phyloP scores from a whole-genome alignment of 192 early-diverging fungal species.

The Kickxella alabastrina region DNA sequence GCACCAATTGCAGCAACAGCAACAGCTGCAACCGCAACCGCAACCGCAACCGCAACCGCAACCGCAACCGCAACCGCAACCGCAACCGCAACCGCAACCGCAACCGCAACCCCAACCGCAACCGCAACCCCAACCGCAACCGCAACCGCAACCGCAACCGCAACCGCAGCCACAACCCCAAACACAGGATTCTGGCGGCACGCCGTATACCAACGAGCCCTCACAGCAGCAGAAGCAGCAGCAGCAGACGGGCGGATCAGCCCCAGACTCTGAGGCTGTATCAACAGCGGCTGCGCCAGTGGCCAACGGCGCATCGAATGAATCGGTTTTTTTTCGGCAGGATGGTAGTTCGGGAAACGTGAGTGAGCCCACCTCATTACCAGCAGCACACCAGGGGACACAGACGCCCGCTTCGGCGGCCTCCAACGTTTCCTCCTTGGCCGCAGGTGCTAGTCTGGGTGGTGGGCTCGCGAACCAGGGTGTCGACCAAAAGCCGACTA shows the following conservation, averaged over 20 bases:
- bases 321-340: conserved; percentile 21
- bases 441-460: conserved; percentile 24
- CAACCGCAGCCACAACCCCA: too few relatives aligned
- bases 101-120: too few relatives aligned
- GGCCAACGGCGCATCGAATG: neutral
- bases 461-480: conserved; percentile 27
- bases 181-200: too few relatives aligned
- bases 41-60: conserved; percentile 1
- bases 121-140: too few relatives aligned
- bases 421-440: neutral
- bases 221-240: too few relatives aligned
- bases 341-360: conserved; percentile 36
- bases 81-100: neutral
- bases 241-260: too few relatives aligned
- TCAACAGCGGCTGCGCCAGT: neutral
- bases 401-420: conserved; percentile 5
- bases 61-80: conserved; percentile 2
- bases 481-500: conserved; percentile 6
- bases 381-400: conserved; percentile 14
- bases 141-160: too few relatives aligned
- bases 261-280: too few relatives aligned
- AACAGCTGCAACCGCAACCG: neutral
- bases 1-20: neutral
- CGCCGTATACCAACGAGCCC: too few relatives aligned
- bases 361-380: conserved; percentile 29